phyloP scores from a whole-genome alignment of 116 monocot genomes.

The Iris pallida region DNA sequence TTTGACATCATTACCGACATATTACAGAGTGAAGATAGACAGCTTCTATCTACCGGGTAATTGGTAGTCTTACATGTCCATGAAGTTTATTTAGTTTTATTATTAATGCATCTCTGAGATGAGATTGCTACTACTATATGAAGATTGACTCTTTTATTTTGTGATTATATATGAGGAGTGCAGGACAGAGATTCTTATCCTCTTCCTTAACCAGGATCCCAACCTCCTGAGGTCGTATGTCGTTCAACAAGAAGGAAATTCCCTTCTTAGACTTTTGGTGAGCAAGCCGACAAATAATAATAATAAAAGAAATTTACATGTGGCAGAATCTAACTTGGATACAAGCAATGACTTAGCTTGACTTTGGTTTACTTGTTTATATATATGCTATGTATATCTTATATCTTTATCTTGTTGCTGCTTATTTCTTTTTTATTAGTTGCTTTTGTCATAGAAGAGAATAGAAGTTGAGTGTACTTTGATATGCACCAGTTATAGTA shows the following conservation, averaged over 20 bases:
- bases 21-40: conserved; percentile 68
- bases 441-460: no score
- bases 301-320: no score
- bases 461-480: no score
- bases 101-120: background rate
- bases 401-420: no score
- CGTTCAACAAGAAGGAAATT: conserved; percentile 63
- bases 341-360: no score
- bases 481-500: no score
- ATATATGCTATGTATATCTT: no score
- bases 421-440: no score
- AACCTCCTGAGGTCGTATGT: conserved; percentile 75
- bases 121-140: background rate
- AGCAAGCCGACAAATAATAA: background rate
- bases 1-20: conserved; percentile 79
- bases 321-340: no score
- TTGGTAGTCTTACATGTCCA: background rate
- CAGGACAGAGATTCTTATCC: conserved; percentile 93
- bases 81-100: background rate
- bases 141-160: background rate
- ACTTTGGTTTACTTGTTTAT: no score
- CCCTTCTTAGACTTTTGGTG: conserved; percentile 76
- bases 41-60: conserved; percentile 78
- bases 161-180: conserved; percentile 9
- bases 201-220: conserved; percentile 87